A percentile compares a stretch with the other conserved stretches of the same genome.
phyloP scores from a whole-genome alignment of 208 protist genomes.

The Trypanosoma rangeli region DNA sequence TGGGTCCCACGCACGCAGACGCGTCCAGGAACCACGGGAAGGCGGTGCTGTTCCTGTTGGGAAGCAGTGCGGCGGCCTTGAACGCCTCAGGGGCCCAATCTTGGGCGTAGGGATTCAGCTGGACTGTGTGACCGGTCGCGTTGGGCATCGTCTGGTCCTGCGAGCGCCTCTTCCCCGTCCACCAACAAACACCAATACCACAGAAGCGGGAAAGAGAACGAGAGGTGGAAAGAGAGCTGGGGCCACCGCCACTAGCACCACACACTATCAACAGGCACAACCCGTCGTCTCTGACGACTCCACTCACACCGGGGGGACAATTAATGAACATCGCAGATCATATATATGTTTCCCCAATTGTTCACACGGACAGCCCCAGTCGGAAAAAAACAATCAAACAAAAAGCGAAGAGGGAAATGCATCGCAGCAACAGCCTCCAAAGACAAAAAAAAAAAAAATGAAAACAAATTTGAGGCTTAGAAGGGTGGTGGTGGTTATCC shows the following conservation, averaged over 20 bases:
- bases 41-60: neutral
- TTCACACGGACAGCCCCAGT: no score
- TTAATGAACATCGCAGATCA: no score
- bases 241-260: neutral
- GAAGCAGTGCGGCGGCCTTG: neutral
- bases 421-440: no score
- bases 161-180: neutral
- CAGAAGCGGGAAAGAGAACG: constrained; percentile 19
- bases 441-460: no score
- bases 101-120: constrained; percentile 6
- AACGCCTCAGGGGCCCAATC: neutral
- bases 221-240: constrained; percentile 21
- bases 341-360: no score
- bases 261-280: no score
- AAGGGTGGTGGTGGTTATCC: no score
- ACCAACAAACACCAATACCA: neutral
- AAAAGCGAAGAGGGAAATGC: no score
- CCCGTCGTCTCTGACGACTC: no score
- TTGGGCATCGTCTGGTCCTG: neutral
- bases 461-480: no score
- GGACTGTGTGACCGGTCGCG: neutral
- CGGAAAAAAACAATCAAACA: no score
- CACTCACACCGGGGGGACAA: no score
- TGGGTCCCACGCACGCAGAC: neutral
- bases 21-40: neutral